Percentiles rank a stretch among this genome's conserved stretches.
phyloP scores from a whole-genome alignment of 1,284 basidiomycete genomes.

The Pascua sp. region DNA sequence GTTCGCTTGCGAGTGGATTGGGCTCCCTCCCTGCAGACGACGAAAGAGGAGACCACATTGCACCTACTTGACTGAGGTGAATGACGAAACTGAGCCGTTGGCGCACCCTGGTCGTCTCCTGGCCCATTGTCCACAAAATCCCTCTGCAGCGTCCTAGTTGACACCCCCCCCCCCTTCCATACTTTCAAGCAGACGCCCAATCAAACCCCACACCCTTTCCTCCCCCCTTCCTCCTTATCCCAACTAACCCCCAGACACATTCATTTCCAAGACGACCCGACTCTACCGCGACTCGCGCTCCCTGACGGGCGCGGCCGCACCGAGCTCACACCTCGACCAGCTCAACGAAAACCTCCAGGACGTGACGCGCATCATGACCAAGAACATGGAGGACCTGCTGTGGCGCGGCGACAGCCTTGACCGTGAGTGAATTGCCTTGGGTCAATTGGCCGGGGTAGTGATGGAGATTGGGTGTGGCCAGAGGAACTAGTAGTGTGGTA shows the following conservation, averaged over 20 bases:
- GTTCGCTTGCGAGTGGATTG: no score
- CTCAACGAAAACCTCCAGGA: conserved; percentile 96
- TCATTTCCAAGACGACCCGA: conserved; percentile 96
- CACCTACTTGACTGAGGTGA: no score
- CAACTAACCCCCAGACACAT: conserved; percentile 66
- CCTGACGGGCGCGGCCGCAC: conserved; percentile 54
- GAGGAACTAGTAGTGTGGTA: conserved; percentile 1
- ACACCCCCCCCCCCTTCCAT: no score
- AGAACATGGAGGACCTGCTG: conserved; percentile 99
- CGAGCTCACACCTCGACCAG: conserved; percentile 63
- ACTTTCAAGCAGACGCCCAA: no score
- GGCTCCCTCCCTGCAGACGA: no score
- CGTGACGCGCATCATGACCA: conserved; percentile 99
- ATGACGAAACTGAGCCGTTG: no score
- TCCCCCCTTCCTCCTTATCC: no score
- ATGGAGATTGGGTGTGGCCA: neutral
- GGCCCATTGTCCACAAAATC: no score
- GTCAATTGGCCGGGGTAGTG: neutral
- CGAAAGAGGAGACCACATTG: no score
- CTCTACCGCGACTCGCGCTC: conserved; percentile 91
- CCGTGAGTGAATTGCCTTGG: conserved; percentile 8
- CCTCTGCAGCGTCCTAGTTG: no score
- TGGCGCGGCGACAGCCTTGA: conserved; percentile 56
- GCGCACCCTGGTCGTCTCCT: no score
- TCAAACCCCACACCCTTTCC: no score